Conservation (phyloP, 202 grass and related monocot species). For the Schoenoplectus tabernaemontani region DNA sequence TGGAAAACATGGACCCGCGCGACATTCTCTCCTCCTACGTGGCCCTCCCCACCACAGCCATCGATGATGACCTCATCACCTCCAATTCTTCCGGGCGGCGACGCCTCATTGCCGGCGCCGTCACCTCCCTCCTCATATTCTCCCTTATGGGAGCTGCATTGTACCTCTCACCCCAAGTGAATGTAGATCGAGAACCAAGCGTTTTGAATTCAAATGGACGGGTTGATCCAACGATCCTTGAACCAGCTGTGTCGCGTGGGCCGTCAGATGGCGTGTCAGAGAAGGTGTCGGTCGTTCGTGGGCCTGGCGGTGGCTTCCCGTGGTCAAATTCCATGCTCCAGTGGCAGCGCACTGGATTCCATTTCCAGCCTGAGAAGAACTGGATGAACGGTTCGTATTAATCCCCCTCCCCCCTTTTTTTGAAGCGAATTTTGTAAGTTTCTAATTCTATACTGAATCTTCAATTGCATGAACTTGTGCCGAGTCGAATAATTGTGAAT, state of each 20-base stretch:
- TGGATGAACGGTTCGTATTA: conserved; percentile 73
- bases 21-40: conserved; percentile 31
- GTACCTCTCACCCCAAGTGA: background rate
- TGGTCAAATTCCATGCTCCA: conserved; percentile 92
- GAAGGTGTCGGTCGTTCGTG: conserved; percentile 43
- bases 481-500: background rate
- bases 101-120: background rate
- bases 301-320: conserved; percentile 29
- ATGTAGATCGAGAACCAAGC: background rate
- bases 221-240: background rate
- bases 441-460: background rate
- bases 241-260: conserved; percentile 28
- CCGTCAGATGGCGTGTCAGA: conserved; percentile 61
- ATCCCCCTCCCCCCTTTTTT: background rate
- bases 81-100: background rate
- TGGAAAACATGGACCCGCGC: conserved; percentile 33
- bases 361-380: conserved; percentile 84
- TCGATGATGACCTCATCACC: background rate
- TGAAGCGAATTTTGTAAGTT: background rate
- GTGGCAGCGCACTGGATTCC: conserved; percentile 73
- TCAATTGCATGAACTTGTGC: background rate
- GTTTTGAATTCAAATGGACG: background rate
- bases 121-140: conserved; percentile 12
- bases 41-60: conserved; percentile 21
- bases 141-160: conserved; percentile 24